Evolutionary conservation across 192 early-diverging fungal species (phyloP).

Genomic region (Rhizoclosmatium sp.): DNA sequence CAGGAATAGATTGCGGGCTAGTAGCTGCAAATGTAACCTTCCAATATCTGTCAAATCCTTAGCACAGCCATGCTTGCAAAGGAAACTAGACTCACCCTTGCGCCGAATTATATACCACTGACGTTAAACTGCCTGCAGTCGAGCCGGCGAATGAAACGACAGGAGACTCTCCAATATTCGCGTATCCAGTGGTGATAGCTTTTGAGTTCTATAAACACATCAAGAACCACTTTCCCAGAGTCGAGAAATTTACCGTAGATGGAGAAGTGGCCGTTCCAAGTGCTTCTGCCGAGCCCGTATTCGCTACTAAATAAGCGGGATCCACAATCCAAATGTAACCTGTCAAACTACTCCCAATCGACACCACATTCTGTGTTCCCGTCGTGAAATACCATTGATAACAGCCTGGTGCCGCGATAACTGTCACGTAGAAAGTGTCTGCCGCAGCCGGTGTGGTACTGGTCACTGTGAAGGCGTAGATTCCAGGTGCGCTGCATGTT

Average conservation of each 20-base stretch:
- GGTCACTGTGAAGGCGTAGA: slow-evolving; percentile 20
- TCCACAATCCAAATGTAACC: slow-evolving; percentile 25
- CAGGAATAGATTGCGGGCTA: neutral
- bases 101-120: neutral
- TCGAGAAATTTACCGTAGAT: neutral
- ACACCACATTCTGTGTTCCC: slow-evolving; percentile 10
- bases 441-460: neutral
- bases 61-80: too few relatives aligned
- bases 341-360: neutral
- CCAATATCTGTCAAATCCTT: slow-evolving; percentile 7
- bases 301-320: neutral
- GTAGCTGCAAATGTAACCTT: neutral
- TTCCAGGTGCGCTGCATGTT: slow-evolving; percentile 16
- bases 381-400: slow-evolving; percentile 13
- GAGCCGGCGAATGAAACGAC: neutral
- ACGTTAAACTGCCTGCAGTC: neutral
- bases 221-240: neutral
- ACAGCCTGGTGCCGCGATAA: neutral
- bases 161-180: slow-evolving; percentile 29
- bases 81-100: neutral
- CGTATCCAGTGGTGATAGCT: slow-evolving; percentile 4
- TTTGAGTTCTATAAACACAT: slow-evolving; percentile 11
- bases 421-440: slow-evolving; percentile 32
- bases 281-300: neutral
- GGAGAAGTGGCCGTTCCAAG: slow-evolving; percentile 22